A percentile compares a stretch with the other conserved stretches of the same genome.
phyloP scores from a whole-genome alignment of 2,329 filamentous ascomycete genomes.

The Fusarium staphyleae region DNA sequence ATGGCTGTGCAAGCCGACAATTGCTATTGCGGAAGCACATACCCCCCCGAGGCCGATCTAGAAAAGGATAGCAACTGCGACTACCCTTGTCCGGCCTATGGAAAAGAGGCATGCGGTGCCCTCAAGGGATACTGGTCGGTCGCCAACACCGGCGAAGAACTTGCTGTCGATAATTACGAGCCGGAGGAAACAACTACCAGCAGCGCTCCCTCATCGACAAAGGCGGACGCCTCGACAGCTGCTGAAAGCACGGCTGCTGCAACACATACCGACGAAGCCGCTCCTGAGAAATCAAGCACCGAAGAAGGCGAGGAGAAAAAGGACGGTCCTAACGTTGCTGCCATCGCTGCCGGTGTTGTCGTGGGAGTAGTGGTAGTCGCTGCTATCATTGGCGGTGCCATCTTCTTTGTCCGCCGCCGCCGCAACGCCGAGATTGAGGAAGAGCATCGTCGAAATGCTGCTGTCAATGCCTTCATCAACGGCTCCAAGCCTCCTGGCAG shows the following conservation, averaged over 20 bases:
- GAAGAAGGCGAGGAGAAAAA: conserved; percentile 27
- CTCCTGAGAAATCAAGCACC: conserved; percentile 4
- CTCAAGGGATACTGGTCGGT: conserved; percentile 50
- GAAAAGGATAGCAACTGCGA: conserved; percentile 68
- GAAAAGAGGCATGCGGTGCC: conserved; percentile 64
- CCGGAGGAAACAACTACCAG: conserved; percentile 15
- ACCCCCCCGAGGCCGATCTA: conserved; percentile 65
- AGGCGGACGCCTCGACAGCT: conserved; percentile 32
- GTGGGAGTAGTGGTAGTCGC: conserved; percentile 77
- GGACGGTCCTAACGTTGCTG: conserved; percentile 72
- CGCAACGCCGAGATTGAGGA: conserved; percentile 81
- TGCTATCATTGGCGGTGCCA: conserved; percentile 70
- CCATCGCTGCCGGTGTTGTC: conserved; percentile 87
- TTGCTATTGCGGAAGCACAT: conserved; percentile 76
- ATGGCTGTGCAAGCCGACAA: conserved; percentile 67
- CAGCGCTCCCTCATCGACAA: conserved; percentile 39
- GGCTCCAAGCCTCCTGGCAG: conserved; percentile 67
- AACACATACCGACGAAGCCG: conserved; percentile 27
- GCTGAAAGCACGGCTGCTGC: not conserved
- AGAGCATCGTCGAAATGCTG: conserved; percentile 82
- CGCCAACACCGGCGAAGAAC: conserved; percentile 58
- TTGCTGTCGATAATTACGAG: conserved; percentile 45
- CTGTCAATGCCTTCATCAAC: conserved; percentile 78
- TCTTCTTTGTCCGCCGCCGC: conserved; percentile 78
- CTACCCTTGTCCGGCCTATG: conserved; percentile 69